Evolutionary conservation across 257 asterid species (phyloP).

Genomic region (Solanum rostratum): DNA sequence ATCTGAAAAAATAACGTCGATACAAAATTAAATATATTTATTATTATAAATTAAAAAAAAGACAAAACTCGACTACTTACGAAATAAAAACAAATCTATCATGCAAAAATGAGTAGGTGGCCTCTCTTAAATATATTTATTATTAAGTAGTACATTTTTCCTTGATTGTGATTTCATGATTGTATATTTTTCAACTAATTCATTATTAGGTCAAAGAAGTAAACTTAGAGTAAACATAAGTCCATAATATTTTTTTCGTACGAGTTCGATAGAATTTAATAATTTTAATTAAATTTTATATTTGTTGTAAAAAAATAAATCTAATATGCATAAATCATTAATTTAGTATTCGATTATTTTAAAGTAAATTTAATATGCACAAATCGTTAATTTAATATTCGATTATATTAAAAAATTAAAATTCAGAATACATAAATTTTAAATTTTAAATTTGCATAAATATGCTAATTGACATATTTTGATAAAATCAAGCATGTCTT

Average conservation of each 20-base stretch:
- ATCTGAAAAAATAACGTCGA: neutral
- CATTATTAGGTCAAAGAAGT: neutral
- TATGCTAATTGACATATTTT: neutral
- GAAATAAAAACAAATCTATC: neutral
- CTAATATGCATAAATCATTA: neutral
- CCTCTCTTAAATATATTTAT: neutral
- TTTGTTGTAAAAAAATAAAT: neutral
- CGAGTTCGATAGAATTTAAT: neutral
- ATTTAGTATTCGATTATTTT: neutral
- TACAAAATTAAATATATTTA: rapidly evolving
- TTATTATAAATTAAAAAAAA: neutral
- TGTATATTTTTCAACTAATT: neutral
- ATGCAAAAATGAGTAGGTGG: neutral
- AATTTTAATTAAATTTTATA: neutral
- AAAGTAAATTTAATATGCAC: neutral
- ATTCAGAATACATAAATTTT: neutral
- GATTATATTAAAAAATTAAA: neutral
- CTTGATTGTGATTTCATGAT: neutral
- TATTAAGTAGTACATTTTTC: neutral
- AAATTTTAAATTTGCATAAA: neutral
- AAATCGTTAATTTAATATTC: neutral
- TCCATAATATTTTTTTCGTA: neutral
- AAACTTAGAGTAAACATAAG: neutral
- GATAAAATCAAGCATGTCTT: neutral
- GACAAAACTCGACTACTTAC: neutral